Conservation (phyloP, 106 monocot genomes). For the Platanthera guangdongensis region DNA sequence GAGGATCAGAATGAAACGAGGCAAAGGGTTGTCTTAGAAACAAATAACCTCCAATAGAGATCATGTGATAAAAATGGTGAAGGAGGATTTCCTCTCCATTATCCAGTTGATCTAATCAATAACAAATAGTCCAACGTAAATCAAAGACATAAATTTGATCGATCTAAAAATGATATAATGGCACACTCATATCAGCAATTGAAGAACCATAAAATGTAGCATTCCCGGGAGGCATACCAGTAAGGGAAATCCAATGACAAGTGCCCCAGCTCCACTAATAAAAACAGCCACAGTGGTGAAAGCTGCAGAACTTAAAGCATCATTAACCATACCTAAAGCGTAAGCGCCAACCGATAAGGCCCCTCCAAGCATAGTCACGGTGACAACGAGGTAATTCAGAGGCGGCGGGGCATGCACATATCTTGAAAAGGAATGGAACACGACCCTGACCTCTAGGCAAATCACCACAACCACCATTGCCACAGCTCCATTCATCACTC, state of each 20-base stretch:
- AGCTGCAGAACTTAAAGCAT: constrained; percentile 54
- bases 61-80: not conserved
- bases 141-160: not conserved
- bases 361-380: constrained; percentile 88
- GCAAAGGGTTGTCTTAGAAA: not conserved
- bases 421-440: constrained; percentile 79
- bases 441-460: constrained; percentile 86
- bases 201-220: not conserved
- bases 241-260: constrained; percentile 82
- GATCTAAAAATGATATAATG: not conserved
- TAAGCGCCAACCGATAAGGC: constrained; percentile 51
- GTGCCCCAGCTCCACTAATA: constrained; percentile 72
- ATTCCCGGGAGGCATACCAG: constrained; percentile 32
- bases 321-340: constrained; percentile 65
- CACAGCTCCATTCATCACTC: constrained; percentile 80
- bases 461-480: constrained; percentile 74
- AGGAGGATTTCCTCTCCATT: not conserved
- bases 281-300: constrained; percentile 62
- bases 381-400: constrained; percentile 87
- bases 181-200: not conserved
- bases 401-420: constrained; percentile 90
- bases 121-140: not conserved
- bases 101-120: not conserved
- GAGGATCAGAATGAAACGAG: not conserved
- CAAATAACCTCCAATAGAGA: not conserved